Base-by-base conservation (phyloP, 2,329 filamentous ascomycete species). In the Plectosphaerella plurivora region DNA sequence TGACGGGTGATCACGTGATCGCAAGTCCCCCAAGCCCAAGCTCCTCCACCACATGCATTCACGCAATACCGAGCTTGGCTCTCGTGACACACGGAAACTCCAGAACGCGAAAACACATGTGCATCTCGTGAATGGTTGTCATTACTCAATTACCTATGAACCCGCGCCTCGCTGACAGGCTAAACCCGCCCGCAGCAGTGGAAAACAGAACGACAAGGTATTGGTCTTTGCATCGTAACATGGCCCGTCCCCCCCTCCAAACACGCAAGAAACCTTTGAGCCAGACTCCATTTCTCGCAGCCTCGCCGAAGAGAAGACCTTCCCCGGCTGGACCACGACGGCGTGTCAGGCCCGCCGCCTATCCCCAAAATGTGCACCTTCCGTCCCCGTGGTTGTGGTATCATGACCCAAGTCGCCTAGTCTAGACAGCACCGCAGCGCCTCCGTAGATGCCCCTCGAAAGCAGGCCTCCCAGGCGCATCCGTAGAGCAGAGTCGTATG, bases 61-160 rank as follows among this genome's bases (percentile, higher is more conserved):
- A 33, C 28, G 8, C 28, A 33, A 33, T 8, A 33, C 28, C 8
- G 9, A 33, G 28, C 28, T 33, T 33, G 8, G 28, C 28, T 12
- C 7, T 33, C 28, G 22, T 22, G 22, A 22, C 22, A 22, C 22
- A 22, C 22, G 22, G 22, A 22, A 22, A 22, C 22, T 22, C 22
- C 22, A 22, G 22, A 5, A 22, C 22, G 22, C 22, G 22, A 22
- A 22, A 22, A 22, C 3, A 33, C 28, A 33, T 4, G 28, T 3
- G 22, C 22, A 33, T 33, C 28, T 33, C 28, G 28, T 33, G 28
- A 33, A 33, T 44, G 28, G 33, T 47, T 56, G 50, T 54, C 54
- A 57, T 57, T 57, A 57, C 54, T 55, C 53, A 52, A 58, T 57
- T 57, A 55, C 54, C 53, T 49, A 49, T 49, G 50, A 44, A 16